Base-by-base conservation (phyloP, 1,284 basidiomycete genomes). In the Sporisorium scitamineum region DNA sequence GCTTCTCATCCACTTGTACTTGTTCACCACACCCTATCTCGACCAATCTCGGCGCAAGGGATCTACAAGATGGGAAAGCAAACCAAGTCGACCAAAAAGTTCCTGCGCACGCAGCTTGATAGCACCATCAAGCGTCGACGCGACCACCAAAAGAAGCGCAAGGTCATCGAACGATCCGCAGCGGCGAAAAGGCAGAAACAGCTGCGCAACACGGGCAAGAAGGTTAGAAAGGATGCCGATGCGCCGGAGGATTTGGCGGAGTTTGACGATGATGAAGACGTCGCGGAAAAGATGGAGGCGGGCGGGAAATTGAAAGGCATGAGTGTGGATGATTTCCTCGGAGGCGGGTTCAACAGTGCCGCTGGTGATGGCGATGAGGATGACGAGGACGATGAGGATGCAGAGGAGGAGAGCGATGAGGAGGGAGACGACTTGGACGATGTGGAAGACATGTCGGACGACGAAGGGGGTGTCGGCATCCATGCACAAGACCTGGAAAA, bases 401-500 rank as follows among this genome's bases (percentile, higher is more conserved):
- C 76, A 2, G 81, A 81, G 6, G 78, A 78, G 0, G 73, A 80
- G 0, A 75, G 75, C 0, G 64, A 66, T 0, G 62, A 72, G 0
- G 81, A 76, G 5, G 63, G 13, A 14, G 81, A 74, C 5, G 79
- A 76, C 24, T 67, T 83, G 24, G 79, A 79, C 27, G 76, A 79
- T 26, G 61, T 83, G 5, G 81, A 83, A 42, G 79, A 74, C 5
- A 70, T 82, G 56, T 75, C 77, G 20, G 82, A 81, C 54, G 68
- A 81, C 13, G 70, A 71, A 26, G 67, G 70, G n/a, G 81, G 75
- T 27, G 71, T 58, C 13, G 71, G 68, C 37, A 76, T 65, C 63
- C 94, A 96, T 87, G 87, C 93, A 51, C 86, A 90, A 51, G 92
- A 97, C 61, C 90, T 99, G n/a, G 92, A 93, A 53, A 92, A 93